Evolutionary conservation across 164 flowering plant genomes (phyloP), one percentile per base, ranked within the genome.

Genomic region (Magnolia officinalis): DNA sequence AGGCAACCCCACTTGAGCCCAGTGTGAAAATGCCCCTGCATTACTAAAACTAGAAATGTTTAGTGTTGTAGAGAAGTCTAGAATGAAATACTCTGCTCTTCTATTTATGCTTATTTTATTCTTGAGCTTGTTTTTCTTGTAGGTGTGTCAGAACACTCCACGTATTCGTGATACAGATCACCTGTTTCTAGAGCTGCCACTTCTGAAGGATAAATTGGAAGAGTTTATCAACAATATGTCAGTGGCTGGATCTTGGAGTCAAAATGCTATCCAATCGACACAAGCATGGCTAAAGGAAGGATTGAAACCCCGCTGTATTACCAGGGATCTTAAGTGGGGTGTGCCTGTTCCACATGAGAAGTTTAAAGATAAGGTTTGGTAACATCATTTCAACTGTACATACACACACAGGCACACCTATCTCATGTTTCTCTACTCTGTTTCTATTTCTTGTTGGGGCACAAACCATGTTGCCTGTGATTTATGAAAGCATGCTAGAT

Each of bases 271-370:
- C 79, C 97, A 93, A 77, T 77, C 88, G 59, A 93, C 98, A 73
- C 26, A 89, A 84, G 92, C 95, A 31, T 95, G 95, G 97, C 89
- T 91, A 20, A 93, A 84, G 79, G 98, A 95, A 82, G 98, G 97
- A 58, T 83, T 95, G 69, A 93, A 76, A 82, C 83, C 72, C 23
- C 80, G 98, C 64, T 93, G 98, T 74, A 95, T 95, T 71, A 93
- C 98, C 4, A 85, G 98, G 82, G 98, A 95, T 85, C 84, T 95
- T 71, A 95, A 93, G 79, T 95, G 98, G 98, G 98, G 98, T 6
- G 98, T 95, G 75, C 94, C 98, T 74, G 98, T 95, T 69, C 98
- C 98, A 61, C 97, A 82, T 81, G 98, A 95, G 78, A 86, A 87
- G 45, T 95, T 78, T 72, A 86, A 81, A 74, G 96, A 91, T 74